Evolutionary conservation across 75 land plant genomes (phyloP), one percentile per base, ranked within the genome.

Genomic region (Pinus taeda): DNA sequence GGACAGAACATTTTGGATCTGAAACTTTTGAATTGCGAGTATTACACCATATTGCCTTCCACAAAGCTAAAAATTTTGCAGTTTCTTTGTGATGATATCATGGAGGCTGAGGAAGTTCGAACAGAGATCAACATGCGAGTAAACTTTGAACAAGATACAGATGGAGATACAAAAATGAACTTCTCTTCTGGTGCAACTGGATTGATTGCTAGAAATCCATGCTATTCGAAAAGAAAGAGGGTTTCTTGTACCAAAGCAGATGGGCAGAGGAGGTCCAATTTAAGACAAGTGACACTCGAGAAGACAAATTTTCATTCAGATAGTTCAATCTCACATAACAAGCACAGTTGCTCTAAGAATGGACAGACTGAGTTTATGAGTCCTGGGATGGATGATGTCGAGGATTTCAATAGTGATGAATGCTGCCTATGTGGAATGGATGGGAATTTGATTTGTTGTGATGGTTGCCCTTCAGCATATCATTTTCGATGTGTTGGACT

Each of bases 391-490:
- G 81, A 77, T 69, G 64, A 42, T 73, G 84, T 57, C 49, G 55
- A 62, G 69, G 96, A 95, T 86, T 82, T 83, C 22, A 95, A 95
- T 63, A 81, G 90, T 66, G 96, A 95, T 83, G 98, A 95, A 55
- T 95, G 98, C 73, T 57, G 86, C 17, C 84, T 95, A 8, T 95
- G 98, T 84, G 96, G 95, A 59, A 93, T 95, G 98, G 92, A 93
- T 90, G 98, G 98, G 49, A 88, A 76, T 12, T 79, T 95, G 83
- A 81, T 95, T 67, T 95, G 98, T 75, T 95, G 98, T 85, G 98
- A 95, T 90, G 93, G 97, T 30, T 95, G 98, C 78, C 98, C 98
- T 36, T 95, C 93, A 58, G 96, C 92, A 58, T 95, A 91, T 75
- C 98, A 95, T 79, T 84, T 90, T 21, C 87, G 96, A 55, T 95